These are phyloP conservation scores for Pelargonium exstipulatum DNA, from an alignment of 441 rosid species.

Conservation along the genomic window DNA sequence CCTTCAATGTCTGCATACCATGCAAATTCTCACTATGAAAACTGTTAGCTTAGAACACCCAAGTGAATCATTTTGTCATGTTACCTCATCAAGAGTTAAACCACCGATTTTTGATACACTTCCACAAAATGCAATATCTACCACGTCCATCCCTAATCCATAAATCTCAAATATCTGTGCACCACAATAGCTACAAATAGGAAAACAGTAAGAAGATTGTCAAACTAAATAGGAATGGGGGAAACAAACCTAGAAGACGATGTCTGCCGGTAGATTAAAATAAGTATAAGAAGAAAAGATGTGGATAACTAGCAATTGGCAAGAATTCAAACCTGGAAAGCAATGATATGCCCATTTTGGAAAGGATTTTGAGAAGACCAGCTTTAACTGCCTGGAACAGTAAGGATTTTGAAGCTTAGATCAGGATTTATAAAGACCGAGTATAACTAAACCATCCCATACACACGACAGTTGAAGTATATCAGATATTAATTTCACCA, in stretches of 20 bases:
- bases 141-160: conserved; percentile 82
- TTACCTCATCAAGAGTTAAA: conserved; percentile 87
- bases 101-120: conserved; percentile 88
- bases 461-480: no score
- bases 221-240: conserved; percentile 7
- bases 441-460: not conserved
- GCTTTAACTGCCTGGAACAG: conserved; percentile 77
- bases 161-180: conserved; percentile 99
- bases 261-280: not conserved
- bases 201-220: conserved; percentile 26
- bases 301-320: not conserved
- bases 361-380: conserved; percentile 93
- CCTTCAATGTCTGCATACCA: conserved; percentile 9
- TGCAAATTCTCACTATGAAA: conserved; percentile 5
- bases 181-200: conserved; percentile 76
- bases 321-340: conserved; percentile 67
- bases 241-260: conserved; percentile 8
- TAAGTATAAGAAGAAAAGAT: conserved; percentile 2
- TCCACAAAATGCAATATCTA: conserved; percentile 83
- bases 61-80: conserved; percentile 12
- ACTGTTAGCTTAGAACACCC: conserved; percentile 5
- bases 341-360: conserved; percentile 98
- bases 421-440: not conserved
- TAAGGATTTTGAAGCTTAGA: conserved; percentile 13
- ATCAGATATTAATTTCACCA: not conserved